Base-by-base conservation (phyloP, 2,329 filamentous ascomycete genomes). In the Grosmannia clavigera region DNA sequence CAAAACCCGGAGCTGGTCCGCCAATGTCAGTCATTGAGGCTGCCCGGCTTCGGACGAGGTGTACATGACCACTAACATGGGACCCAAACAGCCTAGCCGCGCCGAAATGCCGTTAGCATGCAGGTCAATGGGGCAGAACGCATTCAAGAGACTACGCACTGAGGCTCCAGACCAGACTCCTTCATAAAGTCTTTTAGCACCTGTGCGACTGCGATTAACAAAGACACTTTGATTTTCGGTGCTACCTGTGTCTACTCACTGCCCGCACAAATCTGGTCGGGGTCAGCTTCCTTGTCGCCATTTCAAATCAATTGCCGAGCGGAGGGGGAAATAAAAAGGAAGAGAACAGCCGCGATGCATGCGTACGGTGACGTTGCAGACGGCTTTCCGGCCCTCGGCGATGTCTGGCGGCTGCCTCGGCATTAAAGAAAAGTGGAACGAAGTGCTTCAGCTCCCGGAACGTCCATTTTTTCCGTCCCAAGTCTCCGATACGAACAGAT, bases 121-220 rank as follows among this genome's bases (percentile, higher is more conserved):
- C 25, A 12, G 48, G 7, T 10, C n/a, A 25, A 51, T 16, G n/a
- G 22, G 12, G 22, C 16, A 9, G 9, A 27, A 38, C 14, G 40
- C 1, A 27, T 14, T 14, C 43, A 43, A 16, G 10, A 31, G 0
- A 35, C 43, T 29, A 69, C 74, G 67, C 70, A 95, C 92, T 88
- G 88, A 70, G 90, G 90, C 72, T 96, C 92, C 25, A 97, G 75
- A 7, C 92, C 92, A 5, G 91, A 96, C 64, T 90, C 88, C 65
- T 82, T 81, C 75, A 88, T 83, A 72, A 96, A 96, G 2, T 89
- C 92, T 70, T 88, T 87, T 77, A 90, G 81, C 55, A 95, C 90
- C 90, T 94, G n/a, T 31, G 19, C 14, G 19, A n/a, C 1, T 11
- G n/a, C 10, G n/a, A 46, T 58, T 50, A 53, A 16, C 22, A 16